Conservation (phyloP, 805 yeast genomes). For the Yarrowia porcina region DNA sequence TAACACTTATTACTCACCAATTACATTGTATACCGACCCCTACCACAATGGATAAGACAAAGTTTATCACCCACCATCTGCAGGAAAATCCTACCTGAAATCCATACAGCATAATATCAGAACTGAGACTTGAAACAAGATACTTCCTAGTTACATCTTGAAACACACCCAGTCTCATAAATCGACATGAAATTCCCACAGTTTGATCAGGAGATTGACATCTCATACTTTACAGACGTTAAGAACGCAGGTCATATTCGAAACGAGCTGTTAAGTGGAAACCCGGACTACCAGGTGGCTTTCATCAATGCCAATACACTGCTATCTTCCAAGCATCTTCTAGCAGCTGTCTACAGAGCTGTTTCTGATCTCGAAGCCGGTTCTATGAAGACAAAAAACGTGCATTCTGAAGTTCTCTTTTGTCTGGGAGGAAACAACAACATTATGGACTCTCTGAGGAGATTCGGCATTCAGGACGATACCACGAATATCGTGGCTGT, state of each 20-base stretch:
- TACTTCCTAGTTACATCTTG: no score
- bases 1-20: no score
- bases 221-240: constrained; percentile 39
- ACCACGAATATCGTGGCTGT: constrained; percentile 49
- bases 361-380: constrained; percentile 50
- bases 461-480: constrained; percentile 63
- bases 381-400: constrained; percentile 54
- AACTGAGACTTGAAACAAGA: not conserved
- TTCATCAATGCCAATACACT: constrained; percentile 60
- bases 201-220: not conserved
- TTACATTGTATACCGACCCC: no score
- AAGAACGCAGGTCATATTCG: constrained; percentile 47
- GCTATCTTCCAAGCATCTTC: constrained; percentile 59
- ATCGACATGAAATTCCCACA: constrained; percentile 10
- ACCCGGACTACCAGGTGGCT: constrained; percentile 55
- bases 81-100: constrained; percentile 11
- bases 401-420: constrained; percentile 70
- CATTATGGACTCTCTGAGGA: constrained; percentile 64
- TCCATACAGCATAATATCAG: not conserved
- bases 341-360: constrained; percentile 59
- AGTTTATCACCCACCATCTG: not conserved
- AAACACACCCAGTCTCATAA: no score
- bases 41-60: not conserved
- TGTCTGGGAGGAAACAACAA: constrained; percentile 54
- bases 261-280: constrained; percentile 44